Conservation (phyloP, 768 basidiomycete genomes). For the Suillus subaureus region DNA sequence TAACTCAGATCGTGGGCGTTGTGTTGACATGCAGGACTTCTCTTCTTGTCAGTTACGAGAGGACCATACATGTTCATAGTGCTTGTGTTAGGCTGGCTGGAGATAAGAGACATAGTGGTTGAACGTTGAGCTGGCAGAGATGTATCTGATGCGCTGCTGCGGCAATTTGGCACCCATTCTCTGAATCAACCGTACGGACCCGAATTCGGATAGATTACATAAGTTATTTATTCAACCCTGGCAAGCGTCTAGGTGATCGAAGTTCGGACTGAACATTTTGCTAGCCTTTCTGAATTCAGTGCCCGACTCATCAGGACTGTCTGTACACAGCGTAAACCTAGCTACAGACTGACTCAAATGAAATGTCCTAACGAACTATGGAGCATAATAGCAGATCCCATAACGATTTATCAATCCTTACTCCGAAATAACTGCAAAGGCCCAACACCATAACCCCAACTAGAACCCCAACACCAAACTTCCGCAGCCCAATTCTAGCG, state of each 20-base stretch:
- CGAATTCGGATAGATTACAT: not conserved
- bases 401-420: not conserved
- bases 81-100: slow-evolving; percentile 28
- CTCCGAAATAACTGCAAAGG: slow-evolving; percentile 15
- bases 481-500: slow-evolving; percentile 10
- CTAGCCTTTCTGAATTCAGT: not conserved
- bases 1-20: slow-evolving; percentile 16
- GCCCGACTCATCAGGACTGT: not conserved
- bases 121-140: not conserved
- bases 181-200: too few species aligned
- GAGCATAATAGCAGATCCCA: not conserved
- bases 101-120: slow-evolving; percentile 27
- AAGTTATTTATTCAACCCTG: not conserved
- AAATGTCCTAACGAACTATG: not conserved
- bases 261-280: not conserved
- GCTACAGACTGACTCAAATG: not conserved
- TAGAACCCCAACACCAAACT: slow-evolving; percentile 7
- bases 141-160: not conserved
- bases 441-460: slow-evolving; percentile 13
- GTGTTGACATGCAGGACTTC: slow-evolving; percentile 26
- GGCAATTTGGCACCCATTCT: not conserved
- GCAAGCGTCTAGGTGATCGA: not conserved
- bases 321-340: not conserved
- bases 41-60: slow-evolving; percentile 15
- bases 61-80: slow-evolving; percentile 23